phyloP scores from a whole-genome alignment of 1,284 basidiomycete species.

The Meripilus lineatus region DNA sequence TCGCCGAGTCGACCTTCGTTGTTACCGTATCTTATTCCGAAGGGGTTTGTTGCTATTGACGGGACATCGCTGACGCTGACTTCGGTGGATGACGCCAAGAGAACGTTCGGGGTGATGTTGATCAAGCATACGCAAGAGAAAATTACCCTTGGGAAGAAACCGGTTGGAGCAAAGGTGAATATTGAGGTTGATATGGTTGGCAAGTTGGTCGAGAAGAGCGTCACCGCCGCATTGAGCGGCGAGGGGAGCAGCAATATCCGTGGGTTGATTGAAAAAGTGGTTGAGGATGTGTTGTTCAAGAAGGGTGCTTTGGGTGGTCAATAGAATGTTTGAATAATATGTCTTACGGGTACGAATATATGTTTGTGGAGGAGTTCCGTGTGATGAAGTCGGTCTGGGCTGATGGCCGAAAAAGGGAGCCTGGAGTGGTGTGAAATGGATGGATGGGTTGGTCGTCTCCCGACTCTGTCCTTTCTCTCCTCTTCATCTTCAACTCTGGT shows the following conservation, averaged over 20 bases:
- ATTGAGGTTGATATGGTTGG: conserved; percentile 94
- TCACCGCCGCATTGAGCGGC: conserved; percentile 67
- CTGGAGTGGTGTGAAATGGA: background rate
- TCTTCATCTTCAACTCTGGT: conserved; percentile 8
- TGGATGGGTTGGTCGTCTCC: background rate
- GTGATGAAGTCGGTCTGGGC: background rate
- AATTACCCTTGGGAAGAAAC: conserved; percentile 80
- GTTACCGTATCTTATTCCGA: conserved; percentile 86
- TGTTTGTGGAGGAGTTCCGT: too few species aligned
- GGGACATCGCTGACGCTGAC: conserved; percentile 94
- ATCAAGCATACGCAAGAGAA: conserved; percentile 92
- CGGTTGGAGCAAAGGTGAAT: conserved; percentile 81
- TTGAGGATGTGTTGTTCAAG: conserved; percentile 60
- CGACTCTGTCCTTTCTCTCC: conserved; percentile 5
- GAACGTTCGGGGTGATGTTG: conserved; percentile 90
- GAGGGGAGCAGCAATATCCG: conserved; percentile 51
- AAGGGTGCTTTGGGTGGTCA: conserved; percentile 33
- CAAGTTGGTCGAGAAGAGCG: conserved; percentile 83
- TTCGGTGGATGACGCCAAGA: conserved; percentile 62
- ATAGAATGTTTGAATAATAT: background rate
- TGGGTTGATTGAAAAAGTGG: conserved; percentile 64
- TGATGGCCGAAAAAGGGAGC: background rate
- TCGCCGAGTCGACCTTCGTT: conserved; percentile 60
- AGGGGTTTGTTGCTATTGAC: conserved; percentile 95
- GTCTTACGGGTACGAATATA: too few species aligned